Percentiles rank a stretch among this genome's conserved stretches.
These are phyloP conservation scores for Neurospora sp. DNA, from an alignment of 495 filamentous ascomycete species.

Conservation along the genomic window DNA sequence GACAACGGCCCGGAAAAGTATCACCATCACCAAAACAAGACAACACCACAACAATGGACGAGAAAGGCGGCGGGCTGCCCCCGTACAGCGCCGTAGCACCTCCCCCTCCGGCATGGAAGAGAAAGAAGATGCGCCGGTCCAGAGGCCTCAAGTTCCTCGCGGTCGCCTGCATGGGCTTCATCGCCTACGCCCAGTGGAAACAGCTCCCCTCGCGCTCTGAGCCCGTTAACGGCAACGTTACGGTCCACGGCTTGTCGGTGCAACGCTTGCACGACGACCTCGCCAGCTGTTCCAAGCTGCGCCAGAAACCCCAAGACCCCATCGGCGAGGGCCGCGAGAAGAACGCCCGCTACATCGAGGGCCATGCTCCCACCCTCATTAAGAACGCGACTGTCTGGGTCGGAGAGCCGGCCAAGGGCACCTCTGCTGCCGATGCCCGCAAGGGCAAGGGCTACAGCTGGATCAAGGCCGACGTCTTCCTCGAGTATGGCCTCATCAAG, in stretches of 20 bases:
- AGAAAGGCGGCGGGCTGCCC: slow-evolving; percentile 13
- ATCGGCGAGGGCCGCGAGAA: slow-evolving; percentile 34
- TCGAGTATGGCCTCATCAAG: slow-evolving; percentile 41
- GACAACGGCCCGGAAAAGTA: background rate
- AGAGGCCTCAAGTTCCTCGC: slow-evolving; percentile 24
- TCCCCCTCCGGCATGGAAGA: slow-evolving; percentile 12
- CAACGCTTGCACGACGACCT: slow-evolving; percentile 32
- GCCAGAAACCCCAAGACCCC: slow-evolving; percentile 32
- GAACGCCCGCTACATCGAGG: slow-evolving; percentile 39
- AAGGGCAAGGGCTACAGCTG: slow-evolving; percentile 38
- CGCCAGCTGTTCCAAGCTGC: slow-evolving; percentile 27
- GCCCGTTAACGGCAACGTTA: slow-evolving; percentile 7
- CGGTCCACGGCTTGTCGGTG: slow-evolving; percentile 21
- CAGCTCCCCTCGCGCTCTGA: slow-evolving; percentile 21
- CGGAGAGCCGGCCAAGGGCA: slow-evolving; percentile 36
- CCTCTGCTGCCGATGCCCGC: slow-evolving; percentile 31
- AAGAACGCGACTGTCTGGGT: slow-evolving; percentile 44
- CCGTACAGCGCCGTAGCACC: slow-evolving; percentile 9
- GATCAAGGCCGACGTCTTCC: slow-evolving; percentile 34
- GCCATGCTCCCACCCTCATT: slow-evolving; percentile 37
- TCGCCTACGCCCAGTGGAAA: slow-evolving; percentile 39
- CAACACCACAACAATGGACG: slow-evolving; percentile 10
- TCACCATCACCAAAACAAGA: background rate
- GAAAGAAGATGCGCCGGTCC: slow-evolving; percentile 21
- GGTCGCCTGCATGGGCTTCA: slow-evolving; percentile 31